Conservation (phyloP, 169 alveolate species). For the Cryptosporidium xiaoi region DNA sequence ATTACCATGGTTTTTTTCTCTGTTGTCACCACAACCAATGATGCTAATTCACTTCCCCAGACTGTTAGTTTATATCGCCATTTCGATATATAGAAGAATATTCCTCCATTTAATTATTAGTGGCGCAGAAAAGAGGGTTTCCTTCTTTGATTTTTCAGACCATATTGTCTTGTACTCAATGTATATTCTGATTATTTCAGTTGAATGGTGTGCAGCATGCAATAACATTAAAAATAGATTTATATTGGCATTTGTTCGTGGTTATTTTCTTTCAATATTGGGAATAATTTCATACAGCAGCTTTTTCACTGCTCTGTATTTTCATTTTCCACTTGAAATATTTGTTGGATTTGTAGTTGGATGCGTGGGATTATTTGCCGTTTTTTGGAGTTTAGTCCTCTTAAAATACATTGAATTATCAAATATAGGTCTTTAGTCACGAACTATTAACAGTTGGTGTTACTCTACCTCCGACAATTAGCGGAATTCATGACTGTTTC, state of each 20-base stretch:
- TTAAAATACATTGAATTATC: conserved; percentile 34
- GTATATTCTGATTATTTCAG: conserved; percentile 62
- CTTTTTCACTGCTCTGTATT: conserved; percentile 67
- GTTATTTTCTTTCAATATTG: conserved; percentile 48
- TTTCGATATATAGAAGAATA: conserved; percentile 38
- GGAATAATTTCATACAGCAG: conserved; percentile 54
- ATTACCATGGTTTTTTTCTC: conserved; percentile 65
- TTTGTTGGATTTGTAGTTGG: conserved; percentile 54
- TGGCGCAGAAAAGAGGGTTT: conserved; percentile 38
- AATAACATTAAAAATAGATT: conserved; percentile 32
- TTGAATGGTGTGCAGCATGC: conserved; percentile 73
- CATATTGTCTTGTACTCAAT: conserved; percentile 61
- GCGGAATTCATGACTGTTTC: too few relatives aligned
- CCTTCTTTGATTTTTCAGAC: conserved; percentile 55
- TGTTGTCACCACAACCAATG: conserved; percentile 61
- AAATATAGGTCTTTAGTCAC: conserved; percentile 29
- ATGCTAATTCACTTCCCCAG: conserved; percentile 56
- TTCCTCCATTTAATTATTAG: conserved; percentile 41
- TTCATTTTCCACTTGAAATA: conserved; percentile 69
- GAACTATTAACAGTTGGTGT: too few relatives aligned
- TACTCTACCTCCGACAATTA: too few relatives aligned
- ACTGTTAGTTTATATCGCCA: conserved; percentile 17
- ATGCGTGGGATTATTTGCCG: conserved; percentile 42
- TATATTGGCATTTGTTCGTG: conserved; percentile 53
- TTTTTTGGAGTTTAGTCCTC: conserved; percentile 42